phyloP scores from a whole-genome alignment of 1,284 basidiomycete genomes.

The Hemileia vastatrix region DNA sequence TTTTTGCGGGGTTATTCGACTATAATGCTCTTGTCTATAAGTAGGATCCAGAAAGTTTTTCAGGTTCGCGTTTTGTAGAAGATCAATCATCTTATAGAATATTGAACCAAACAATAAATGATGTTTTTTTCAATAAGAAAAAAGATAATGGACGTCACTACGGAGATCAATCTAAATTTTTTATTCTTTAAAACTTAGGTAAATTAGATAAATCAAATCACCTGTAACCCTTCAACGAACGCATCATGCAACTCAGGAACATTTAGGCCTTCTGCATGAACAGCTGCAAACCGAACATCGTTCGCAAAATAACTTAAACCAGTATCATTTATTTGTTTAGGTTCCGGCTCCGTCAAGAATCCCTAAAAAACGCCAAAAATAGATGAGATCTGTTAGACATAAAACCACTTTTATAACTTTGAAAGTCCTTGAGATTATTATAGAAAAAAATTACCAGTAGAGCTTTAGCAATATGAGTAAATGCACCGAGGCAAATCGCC shows the following conservation, averaged over 20 bases:
- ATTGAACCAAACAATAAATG: background rate
- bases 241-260: background rate
- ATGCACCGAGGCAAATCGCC: conserved; percentile 73
- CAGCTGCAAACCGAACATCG: conserved; percentile 10
- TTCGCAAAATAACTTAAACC: conserved; percentile 9
- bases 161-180: background rate
- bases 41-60: conserved; percentile 4
- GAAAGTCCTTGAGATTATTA: background rate
- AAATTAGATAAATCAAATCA: background rate
- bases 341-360: conserved; percentile 17
- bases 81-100: conserved; percentile 4
- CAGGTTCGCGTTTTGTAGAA: conserved; percentile 7
- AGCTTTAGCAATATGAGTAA: conserved; percentile 72
- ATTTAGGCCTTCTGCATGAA: background rate
- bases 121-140: too few relatives aligned
- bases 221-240: conserved; percentile 10
- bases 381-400: background rate
- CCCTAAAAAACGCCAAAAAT: background rate
- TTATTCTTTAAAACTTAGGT: background rate
- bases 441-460: conserved; percentile 56
- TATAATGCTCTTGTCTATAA: conserved; percentile 12
- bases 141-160: background rate
- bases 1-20: conserved; percentile 1
- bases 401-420: background rate
- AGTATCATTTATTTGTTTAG: conserved; percentile 7